These are phyloP conservation scores for Hibiscus mutabilis DNA, from an alignment of 345 rosid genomes.

Conservation along the genomic window DNA sequence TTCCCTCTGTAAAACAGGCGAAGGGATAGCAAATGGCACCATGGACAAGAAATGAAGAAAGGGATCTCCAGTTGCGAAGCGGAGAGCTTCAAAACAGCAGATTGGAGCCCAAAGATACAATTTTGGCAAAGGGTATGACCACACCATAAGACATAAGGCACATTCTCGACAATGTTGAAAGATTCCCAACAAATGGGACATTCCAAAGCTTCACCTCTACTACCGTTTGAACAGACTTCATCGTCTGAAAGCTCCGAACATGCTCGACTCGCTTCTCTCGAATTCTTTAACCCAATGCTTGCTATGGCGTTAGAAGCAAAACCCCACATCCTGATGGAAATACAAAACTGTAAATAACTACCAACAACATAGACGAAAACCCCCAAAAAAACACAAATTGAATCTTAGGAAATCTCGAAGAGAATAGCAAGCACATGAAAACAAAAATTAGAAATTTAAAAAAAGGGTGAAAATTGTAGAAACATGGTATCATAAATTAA, in stretches of 20 bases:
- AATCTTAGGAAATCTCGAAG: neutral
- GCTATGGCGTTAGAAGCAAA: conserved; percentile 35
- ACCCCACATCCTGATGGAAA: conserved; percentile 27
- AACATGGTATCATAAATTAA: neutral
- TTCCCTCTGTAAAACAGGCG: conserved; percentile 43
- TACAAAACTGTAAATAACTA: neutral
- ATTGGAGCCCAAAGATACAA: conserved; percentile 52
- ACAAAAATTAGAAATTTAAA: neutral
- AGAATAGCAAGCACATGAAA: neutral
- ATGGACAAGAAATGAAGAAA: conserved; percentile 49
- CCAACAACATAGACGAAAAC: neutral
- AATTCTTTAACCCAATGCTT: conserved; percentile 27
- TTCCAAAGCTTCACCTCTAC: conserved; percentile 50
- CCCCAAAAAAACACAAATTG: neutral
- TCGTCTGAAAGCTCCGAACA: conserved; percentile 51
- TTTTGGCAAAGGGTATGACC: conserved; percentile 67
- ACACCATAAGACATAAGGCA: conserved; percentile 64
- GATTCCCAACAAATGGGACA: conserved; percentile 69
- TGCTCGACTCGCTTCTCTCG: conserved; percentile 19
- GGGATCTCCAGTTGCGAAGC: conserved; percentile 42
- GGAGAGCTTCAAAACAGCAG: conserved; percentile 41
- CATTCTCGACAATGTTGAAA: conserved; percentile 67
- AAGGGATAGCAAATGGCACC: conserved; percentile 51
- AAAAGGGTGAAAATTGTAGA: neutral
- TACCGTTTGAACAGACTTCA: conserved; percentile 27